phyloP scores from a whole-genome alignment of 441 rosid genomes.

The Rhodomyrtus psidioides region DNA sequence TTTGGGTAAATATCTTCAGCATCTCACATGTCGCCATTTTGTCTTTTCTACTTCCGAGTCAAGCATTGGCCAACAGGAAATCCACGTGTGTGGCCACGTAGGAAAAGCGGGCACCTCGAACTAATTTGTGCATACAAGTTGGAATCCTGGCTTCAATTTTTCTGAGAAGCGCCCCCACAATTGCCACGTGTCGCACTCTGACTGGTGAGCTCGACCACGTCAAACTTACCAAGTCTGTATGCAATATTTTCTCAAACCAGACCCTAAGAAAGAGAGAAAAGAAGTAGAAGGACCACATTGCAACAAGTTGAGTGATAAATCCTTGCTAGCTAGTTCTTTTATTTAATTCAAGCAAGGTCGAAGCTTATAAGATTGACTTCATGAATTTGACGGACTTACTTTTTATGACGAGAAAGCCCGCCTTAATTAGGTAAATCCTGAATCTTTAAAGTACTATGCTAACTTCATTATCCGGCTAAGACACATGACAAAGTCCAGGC shows the following conservation, averaged over 20 bases:
- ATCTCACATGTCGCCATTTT: not conserved
- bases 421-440: not conserved
- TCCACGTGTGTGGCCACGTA: not conserved
- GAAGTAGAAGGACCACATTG: not conserved
- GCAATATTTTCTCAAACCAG: too few relatives aligned
- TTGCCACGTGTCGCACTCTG: too few relatives aligned
- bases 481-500: not conserved
- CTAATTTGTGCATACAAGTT: not conserved
- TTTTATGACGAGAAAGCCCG: not conserved
- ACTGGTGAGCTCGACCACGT: too few relatives aligned
- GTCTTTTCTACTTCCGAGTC: not conserved
- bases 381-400: not conserved
- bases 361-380: not conserved
- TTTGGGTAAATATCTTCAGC: not conserved
- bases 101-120: not conserved
- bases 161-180: too few relatives aligned
- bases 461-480: not conserved
- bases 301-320: not conserved
- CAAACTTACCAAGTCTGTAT: too few relatives aligned
- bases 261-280: not conserved
- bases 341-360: not conserved
- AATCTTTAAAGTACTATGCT: not conserved
- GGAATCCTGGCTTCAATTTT: too few relatives aligned
- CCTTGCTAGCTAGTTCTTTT: not conserved
- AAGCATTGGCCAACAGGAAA: not conserved